Evolutionary conservation across 78 protist species (phyloP).

Genomic region (Planoprotostelium fungivorum): DNA sequence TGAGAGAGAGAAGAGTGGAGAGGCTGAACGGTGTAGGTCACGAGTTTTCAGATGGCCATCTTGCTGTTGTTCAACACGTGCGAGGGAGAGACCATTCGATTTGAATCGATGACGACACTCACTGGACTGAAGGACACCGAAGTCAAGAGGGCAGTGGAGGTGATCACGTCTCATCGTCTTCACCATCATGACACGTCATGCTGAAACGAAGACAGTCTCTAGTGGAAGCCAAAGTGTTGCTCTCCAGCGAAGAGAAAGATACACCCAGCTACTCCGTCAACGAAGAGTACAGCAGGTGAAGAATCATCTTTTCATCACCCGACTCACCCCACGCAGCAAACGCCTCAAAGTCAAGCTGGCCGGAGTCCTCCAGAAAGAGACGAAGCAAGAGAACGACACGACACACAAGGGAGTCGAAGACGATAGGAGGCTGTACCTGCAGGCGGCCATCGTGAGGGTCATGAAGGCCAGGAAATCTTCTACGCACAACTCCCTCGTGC

Average conservation of each 20-base stretch:
- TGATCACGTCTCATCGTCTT: neutral
- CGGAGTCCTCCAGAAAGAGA: slow-evolving; percentile 45
- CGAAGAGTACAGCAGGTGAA: slow-evolving; percentile 17
- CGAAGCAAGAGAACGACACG: slow-evolving; percentile 40
- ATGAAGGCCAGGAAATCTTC: slow-evolving; percentile 84
- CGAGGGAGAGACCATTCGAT: neutral
- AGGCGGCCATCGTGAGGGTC: slow-evolving; percentile 88
- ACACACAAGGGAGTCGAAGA: slow-evolving; percentile 75
- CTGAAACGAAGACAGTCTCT: slow-evolving; percentile 22
- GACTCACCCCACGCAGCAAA: slow-evolving; percentile 31
- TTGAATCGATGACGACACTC: slow-evolving; percentile 23
- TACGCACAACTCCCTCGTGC: slow-evolving; percentile 67
- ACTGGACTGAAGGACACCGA: slow-evolving; percentile 49
- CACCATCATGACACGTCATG: no score
- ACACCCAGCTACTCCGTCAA: slow-evolving; percentile 6
- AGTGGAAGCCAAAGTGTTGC: slow-evolving; percentile 34
- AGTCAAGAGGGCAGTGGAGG: slow-evolving; percentile 47
- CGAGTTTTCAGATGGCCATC: slow-evolving; percentile 51
- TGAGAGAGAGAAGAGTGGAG: neutral
- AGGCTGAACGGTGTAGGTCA: slow-evolving; percentile 14
- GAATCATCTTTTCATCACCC: neutral
- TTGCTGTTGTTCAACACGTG: slow-evolving; percentile 47
- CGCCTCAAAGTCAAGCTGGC: slow-evolving; percentile 66
- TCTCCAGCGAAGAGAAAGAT: neutral
- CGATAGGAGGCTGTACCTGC: slow-evolving; percentile 72